Conservation (phyloP, 148 eudicot species). For the Diospyros lotus region DNA sequence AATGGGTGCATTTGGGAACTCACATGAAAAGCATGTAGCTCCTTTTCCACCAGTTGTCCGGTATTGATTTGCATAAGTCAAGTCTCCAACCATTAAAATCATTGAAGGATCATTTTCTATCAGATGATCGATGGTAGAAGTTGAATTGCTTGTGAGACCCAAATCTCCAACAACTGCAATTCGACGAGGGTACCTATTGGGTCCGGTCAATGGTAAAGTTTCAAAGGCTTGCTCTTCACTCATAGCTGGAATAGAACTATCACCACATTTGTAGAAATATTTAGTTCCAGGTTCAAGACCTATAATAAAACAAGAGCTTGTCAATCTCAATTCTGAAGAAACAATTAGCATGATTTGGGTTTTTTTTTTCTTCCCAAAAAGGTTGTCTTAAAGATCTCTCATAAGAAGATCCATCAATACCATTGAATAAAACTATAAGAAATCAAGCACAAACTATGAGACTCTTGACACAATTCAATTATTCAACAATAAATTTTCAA, state of each 20-base stretch:
- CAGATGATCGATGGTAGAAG: slow-evolving; percentile 85
- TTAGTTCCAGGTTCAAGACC: slow-evolving; percentile 76
- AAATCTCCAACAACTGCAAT: slow-evolving; percentile 84
- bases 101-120: slow-evolving; percentile 67
- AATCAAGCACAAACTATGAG: too few species aligned
- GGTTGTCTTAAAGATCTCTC: too few species aligned
- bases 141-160: slow-evolving; percentile 78
- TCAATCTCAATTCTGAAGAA: neutral
- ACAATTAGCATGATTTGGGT: too few species aligned
- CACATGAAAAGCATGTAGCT: slow-evolving; percentile 69
- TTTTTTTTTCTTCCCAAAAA: too few species aligned
- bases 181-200: slow-evolving; percentile 55
- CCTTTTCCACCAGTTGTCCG: slow-evolving; percentile 79
- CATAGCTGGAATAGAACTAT: slow-evolving; percentile 64
- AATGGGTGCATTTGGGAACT: slow-evolving; percentile 78
- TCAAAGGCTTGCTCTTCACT: slow-evolving; percentile 64
- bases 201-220: slow-evolving; percentile 59
- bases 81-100: slow-evolving; percentile 78
- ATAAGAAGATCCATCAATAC: too few species aligned
- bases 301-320: slow-evolving; percentile 13
- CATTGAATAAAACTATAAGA: too few species aligned
- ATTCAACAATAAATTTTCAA: neutral
- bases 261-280: slow-evolving; percentile 89
- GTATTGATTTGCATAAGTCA: slow-evolving; percentile 86
- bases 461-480: too few species aligned